Evolutionary conservation across 148 eudicot species (phyloP).

Genomic region (Spergularia marina): DNA sequence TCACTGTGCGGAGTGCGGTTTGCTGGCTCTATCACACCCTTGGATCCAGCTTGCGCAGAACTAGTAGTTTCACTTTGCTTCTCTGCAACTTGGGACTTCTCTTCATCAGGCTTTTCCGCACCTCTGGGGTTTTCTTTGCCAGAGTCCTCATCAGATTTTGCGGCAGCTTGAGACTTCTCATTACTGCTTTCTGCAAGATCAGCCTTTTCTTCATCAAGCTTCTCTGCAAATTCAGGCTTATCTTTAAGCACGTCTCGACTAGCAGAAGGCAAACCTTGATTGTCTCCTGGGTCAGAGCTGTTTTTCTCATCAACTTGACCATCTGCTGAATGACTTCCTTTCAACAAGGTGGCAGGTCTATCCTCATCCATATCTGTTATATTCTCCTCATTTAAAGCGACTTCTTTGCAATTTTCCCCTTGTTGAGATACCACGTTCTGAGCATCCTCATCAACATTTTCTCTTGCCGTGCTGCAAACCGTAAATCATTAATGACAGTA

Average conservation of each 20-base stretch:
- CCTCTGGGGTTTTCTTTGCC: conserved; percentile 6
- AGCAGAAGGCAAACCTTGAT: conserved; percentile 28
- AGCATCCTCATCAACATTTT: conserved; percentile 40
- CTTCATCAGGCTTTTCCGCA: conserved; percentile 31
- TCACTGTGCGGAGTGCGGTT: conserved; percentile 35
- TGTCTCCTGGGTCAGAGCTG: conserved; percentile 32
- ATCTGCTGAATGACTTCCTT: conserved; percentile 21
- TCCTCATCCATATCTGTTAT: conserved; percentile 26
- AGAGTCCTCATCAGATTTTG: conserved; percentile 13
- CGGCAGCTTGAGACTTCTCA: conserved; percentile 13
- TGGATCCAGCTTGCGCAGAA: conserved; percentile 28
- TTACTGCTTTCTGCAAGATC: neutral
- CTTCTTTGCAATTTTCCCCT: conserved; percentile 23
- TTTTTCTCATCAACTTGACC: conserved; percentile 27
- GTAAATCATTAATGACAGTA: conserved; percentile 5
- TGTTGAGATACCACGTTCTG: conserved; percentile 31
- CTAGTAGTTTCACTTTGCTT: conserved; percentile 26
- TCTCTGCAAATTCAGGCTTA: conserved; percentile 27
- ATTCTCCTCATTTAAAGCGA: conserved; percentile 24
- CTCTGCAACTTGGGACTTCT: conserved; percentile 9
- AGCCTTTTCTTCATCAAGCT: conserved; percentile 17
- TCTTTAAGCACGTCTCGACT: conserved; percentile 25
- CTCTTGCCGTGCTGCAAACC: conserved; percentile 49
- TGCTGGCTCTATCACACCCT: conserved; percentile 27
- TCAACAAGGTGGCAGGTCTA: conserved; percentile 23